Base-by-base conservation (phyloP, 2,329 filamentous ascomycete species). In the Aspergillus uvarum region DNA sequence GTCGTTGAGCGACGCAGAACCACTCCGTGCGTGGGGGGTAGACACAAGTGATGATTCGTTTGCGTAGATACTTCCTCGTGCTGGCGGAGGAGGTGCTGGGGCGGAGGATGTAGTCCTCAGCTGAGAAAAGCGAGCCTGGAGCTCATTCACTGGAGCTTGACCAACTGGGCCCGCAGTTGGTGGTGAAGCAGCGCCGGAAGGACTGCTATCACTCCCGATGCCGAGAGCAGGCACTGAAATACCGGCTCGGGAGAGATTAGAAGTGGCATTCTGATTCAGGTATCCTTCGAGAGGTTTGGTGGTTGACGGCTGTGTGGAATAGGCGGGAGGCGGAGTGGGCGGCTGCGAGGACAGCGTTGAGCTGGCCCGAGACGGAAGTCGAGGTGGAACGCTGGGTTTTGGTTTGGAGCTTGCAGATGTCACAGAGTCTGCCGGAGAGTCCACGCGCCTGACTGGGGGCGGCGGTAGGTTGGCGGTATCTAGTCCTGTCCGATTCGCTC, bases 141-240 rank as follows among this genome's bases (percentile, higher is more conserved):
- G 78, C 69, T 90, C 87, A 64, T 81, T 85, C 59, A 91, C 76
- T 49, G 87, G 86, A 6, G 70, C 64, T 50, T 67, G 63, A 32
- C 63, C 59, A 4, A 56, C 55, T 32, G 77, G 69, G 19, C 64
- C 62, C 48, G 57, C 59, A 54, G 60, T 59, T 48, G 62, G 44
- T 12, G 66, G 59, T 10, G 65, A 61, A 56, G 63, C 14, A 66
- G 71, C 62, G 68, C 58, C 31, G 19, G 59, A 58, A 38, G 72
- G 50, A 31, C 32, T 57, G 76, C 51, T 70, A 32, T 59, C 60
- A 55, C 66, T 65, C 4, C 86, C 87, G 62, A 96, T 96, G 5
- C 89, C 89, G 4, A 96, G 80, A 0, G 84, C 89, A 0, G 92
- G 89, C 0, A 96, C 91, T 0, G 88, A 90, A 5, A 96, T 82